These are phyloP conservation scores for Verticillium albo-atrum DNA, from an alignment of 2,329 filamentous ascomycete genomes.

Conservation along the genomic window DNA sequence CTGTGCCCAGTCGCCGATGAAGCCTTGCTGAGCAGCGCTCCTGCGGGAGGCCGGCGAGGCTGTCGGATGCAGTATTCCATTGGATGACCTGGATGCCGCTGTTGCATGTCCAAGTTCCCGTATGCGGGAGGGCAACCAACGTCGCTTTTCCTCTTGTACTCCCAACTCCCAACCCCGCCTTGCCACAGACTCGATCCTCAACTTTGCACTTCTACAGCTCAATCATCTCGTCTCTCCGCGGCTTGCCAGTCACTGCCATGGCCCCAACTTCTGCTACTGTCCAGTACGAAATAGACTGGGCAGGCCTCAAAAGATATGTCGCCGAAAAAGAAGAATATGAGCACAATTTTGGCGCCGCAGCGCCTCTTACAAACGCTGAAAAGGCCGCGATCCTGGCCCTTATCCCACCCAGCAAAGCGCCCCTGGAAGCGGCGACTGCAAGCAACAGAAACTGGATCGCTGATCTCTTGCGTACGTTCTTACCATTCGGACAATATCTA, in stretches of 20 bases:
- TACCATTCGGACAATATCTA: not conserved
- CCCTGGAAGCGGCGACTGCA: conserved; percentile 17
- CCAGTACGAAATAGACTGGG: conserved; percentile 20
- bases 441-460: conserved; percentile 32
- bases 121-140: not conserved
- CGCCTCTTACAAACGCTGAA: conserved; percentile 32
- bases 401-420: conserved; percentile 14
- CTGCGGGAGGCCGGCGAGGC: not conserved
- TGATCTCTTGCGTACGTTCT: conserved; percentile 28
- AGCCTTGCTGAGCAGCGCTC: not conserved
- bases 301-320: conserved; percentile 33
- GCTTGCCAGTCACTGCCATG: not conserved
- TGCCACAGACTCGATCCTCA: not conserved
- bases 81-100: not conserved
- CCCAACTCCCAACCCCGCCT: not conserved
- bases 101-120: not conserved
- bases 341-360: conserved; percentile 21
- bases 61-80: not conserved
- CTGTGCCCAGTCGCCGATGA: not conserved
- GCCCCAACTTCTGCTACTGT: not conserved
- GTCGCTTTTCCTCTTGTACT: not conserved
- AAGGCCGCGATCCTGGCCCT: conserved; percentile 35
- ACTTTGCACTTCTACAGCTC: not conserved
- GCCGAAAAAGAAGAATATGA: conserved; percentile 32
- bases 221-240: not conserved